A percentile compares a stretch with the other conserved stretches of the same genome.
Conservation (phyloP, 2,329 filamentous ascomycete genomes). For the Pestalotiopsis sp. region DNA sequence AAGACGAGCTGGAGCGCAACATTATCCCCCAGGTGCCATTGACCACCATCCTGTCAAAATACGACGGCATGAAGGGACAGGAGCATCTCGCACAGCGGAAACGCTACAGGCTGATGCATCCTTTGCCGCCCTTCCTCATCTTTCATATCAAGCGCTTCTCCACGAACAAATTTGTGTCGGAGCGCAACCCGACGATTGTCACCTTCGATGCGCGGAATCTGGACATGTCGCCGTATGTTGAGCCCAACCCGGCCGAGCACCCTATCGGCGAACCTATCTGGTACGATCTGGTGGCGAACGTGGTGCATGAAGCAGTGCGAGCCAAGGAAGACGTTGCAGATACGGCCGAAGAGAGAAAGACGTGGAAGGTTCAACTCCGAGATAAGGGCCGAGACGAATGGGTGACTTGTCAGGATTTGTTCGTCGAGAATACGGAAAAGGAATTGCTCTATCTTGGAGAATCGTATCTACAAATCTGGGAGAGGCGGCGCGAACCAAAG, state of each 20-base stretch:
- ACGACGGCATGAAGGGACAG: constrained; percentile 84
- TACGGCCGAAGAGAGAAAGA: constrained; percentile 81
- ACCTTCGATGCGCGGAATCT: constrained; percentile 86
- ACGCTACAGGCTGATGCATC: constrained; percentile 86
- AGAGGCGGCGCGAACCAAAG: constrained; percentile 65
- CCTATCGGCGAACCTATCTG: constrained; percentile 79
- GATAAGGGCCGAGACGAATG: constrained; percentile 83
- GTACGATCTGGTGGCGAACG: constrained; percentile 95
- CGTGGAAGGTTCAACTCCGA: constrained; percentile 89
- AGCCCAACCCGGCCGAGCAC: constrained; percentile 75
- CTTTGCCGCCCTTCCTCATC: constrained; percentile 84
- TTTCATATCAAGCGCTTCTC: constrained; percentile 98
- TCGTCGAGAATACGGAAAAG: constrained; percentile 83
- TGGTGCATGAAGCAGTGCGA: constrained; percentile 82
- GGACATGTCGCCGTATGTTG: constrained; percentile 87
- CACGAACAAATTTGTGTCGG: constrained; percentile 92
- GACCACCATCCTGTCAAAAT: constrained; percentile 81
- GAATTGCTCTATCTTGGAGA: constrained; percentile 92
- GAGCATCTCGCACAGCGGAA: constrained; percentile 87
- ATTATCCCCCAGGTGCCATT: constrained; percentile 94
- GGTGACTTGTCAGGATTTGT: constrained; percentile 92
- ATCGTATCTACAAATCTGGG: constrained; percentile 96
- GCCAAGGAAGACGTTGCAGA: constrained; percentile 83
- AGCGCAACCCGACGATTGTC: constrained; percentile 97
- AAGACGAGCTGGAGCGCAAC: constrained; percentile 90